Percentiles rank a stretch among this genome's conserved stretches.
Conservation (phyloP, 352 stramenopile species). For the Chrysophaeum taylorii region DNA sequence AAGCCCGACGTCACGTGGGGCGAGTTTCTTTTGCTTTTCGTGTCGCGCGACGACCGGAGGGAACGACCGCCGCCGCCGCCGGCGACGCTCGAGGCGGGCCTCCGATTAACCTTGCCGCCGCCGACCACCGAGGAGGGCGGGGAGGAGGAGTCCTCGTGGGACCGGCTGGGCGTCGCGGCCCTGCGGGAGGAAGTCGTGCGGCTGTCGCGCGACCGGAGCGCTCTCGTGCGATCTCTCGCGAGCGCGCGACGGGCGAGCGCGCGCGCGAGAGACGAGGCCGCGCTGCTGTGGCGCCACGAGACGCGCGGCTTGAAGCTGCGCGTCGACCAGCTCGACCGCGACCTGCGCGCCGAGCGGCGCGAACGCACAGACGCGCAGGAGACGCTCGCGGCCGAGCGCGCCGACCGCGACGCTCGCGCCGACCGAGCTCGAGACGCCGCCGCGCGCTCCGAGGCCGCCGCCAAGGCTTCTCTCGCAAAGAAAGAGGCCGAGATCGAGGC, state of each 20-base stretch:
- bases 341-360: not conserved
- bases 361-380: not conserved
- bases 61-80: too few species aligned
- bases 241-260: not conserved
- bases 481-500: not conserved
- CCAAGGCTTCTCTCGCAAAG: too few species aligned
- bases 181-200: not conserved
- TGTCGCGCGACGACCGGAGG: not conserved
- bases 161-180: not conserved
- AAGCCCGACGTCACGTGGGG: conserved; percentile 7
- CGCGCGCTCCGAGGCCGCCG: not conserved
- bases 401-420: too few species aligned
- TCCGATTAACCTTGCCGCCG: too few species aligned
- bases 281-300: conserved; percentile 11
- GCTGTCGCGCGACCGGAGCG: not conserved
- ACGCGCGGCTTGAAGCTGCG: not conserved
- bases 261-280: not conserved
- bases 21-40: conserved; percentile 9
- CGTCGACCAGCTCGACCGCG: not conserved
- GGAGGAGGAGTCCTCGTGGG: too few species aligned
- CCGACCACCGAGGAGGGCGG: too few species aligned
- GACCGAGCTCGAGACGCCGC: not conserved
- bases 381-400: not conserved
- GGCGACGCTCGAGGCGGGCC: not conserved
- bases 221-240: not conserved